Evolutionary conservation across 2,329 filamentous ascomycete genomes (phyloP).

Genomic region (Calonectria crousiana): DNA sequence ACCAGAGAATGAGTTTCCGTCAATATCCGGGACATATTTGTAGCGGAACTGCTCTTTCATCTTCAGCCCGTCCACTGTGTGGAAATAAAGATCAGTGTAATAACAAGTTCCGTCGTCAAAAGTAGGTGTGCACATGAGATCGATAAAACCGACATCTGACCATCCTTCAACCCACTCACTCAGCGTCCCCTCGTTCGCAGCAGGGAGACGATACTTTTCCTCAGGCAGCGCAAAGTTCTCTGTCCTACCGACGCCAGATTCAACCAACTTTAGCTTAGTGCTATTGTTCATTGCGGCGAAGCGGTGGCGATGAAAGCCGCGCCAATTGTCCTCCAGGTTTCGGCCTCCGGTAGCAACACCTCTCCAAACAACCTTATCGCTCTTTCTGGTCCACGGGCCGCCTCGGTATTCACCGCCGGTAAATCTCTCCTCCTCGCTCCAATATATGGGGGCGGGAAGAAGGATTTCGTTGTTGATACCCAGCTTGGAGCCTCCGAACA

Average conservation of each 20-base stretch:
- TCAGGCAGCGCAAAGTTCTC: conserved; percentile 68
- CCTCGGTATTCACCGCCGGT: conserved; percentile 67
- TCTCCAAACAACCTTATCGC: conserved; percentile 69
- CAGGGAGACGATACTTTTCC: conserved; percentile 60
- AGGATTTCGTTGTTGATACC: conserved; percentile 78
- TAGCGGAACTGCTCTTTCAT: conserved; percentile 67
- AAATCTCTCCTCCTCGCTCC: conserved; percentile 72
- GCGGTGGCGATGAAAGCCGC: conserved; percentile 79
- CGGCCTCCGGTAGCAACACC: conserved; percentile 75
- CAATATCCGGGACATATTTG: conserved; percentile 82
- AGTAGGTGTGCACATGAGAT: conserved; percentile 63
- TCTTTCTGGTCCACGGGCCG: conserved; percentile 69
- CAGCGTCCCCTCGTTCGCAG: conserved; percentile 58
- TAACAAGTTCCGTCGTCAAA: conserved; percentile 55
- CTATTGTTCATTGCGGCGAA: conserved; percentile 81
- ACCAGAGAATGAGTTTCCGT: conserved; percentile 79
- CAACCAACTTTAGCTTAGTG: conserved; percentile 65
- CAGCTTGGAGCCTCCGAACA: conserved; percentile 78
- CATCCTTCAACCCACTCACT: conserved; percentile 63
- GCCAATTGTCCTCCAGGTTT: conserved; percentile 74
- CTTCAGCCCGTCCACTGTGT: conserved; percentile 52
- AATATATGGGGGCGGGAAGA: conserved; percentile 78
- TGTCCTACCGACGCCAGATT: conserved; percentile 55
- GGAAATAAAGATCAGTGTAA: conserved; percentile 63
- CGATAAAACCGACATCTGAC: conserved; percentile 65